Base-by-base conservation (phyloP, 2,329 filamentous ascomycete species). In the Leptographium galeiforme region DNA sequence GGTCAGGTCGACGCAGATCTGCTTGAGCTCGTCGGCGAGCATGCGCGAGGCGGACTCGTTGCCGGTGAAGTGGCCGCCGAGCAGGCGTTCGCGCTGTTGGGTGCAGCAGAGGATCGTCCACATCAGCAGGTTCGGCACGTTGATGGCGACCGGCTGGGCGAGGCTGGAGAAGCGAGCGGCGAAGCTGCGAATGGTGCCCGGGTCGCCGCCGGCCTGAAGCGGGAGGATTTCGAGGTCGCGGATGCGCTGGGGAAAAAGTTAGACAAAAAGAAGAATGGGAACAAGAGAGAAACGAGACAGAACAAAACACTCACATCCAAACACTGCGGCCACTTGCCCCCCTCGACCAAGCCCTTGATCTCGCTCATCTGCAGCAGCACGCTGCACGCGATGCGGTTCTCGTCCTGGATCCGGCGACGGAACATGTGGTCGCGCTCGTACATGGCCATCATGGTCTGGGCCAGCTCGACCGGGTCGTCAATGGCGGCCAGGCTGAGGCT, bases 21-120 rank as follows among this genome's bases (percentile, higher is more conserved):
- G 81, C 70, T 85, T 79, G 63, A 94, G 72, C 62, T 85, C 76
- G 55, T 85, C 81, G 51, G 84, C 81, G 69, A 89, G 77, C 66
- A 73, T 70, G 64, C 70, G 75, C 63, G 76, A 74, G 58, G 76
- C 84, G 53, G 78, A 78, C 63, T 82, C 81, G 67, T 85, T 84
- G 58, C 80, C 84, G 60, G 85, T 89, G 67, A 85, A 96, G 61
- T 84, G 79, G 33, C 84, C 82, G 55, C 75, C 77, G 53, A 78
- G 76, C 48, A 94, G 75, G 57, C 82, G 73, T 61, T 86, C 83
- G 57, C 87, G 80, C 68, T 95, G 85, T 54, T 82, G 79, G 50
- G 85, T 84, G 68, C 90, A 94, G 70, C 87, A 89, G 44, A 85
- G 78, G 60, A 98, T 88, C 50, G 89, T 89, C 93, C 93, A 97